Base-by-base conservation (phyloP, 2,329 filamentous ascomycete genomes). In the Lecanicillium sp. region DNA sequence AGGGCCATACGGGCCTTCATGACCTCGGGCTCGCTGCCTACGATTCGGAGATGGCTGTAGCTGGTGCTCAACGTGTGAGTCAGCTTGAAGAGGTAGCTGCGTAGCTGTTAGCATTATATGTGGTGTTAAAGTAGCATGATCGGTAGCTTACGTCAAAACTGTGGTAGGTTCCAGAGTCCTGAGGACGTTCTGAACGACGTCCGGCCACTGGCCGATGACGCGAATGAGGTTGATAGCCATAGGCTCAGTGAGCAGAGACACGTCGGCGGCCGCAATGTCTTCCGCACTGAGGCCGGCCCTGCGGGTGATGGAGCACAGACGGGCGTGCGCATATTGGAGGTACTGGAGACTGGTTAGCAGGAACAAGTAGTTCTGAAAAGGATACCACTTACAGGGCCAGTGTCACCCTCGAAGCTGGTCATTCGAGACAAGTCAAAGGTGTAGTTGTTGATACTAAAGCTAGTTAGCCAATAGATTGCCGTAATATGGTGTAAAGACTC, bases 391-490 rank as follows among this genome's bases (percentile, higher is more conserved):
- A 36, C 34, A 11, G 85, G 84, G 7, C 86, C 86, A 3, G 85
- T 92, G 58, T 90, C 85, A 30, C 85, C 85, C 62, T 92, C 85
- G 48, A 89, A 89, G 3, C 81, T 85, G 7, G 79, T 84, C 83
- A 92, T 89, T 48, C 76, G 73, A 43, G 86, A 78, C 70, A 88
- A 80, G 64, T 89, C 81, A 63, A 90, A 89, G 41, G 73, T 69
- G 55, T 79, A 80, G 60, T 78, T 78, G 60, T 78, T 78, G 58
- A 78, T 73, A 52, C 22, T 25, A 25, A 25, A 11, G 22, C 6
- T 7, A 7, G 11, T 25, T 25, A 25, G 22, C 22, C 22, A 11
- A 6, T 25, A 11, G 7, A 25, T 25, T 11, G 22, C 11, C 7
- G 22, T 7, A 7, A 7, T 7, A 25, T 7, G 22, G 22, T 25